These are phyloP conservation scores for Periconia macrospinosa DNA, from an alignment of 2,329 filamentous ascomycete genomes.

Conservation along the genomic window DNA sequence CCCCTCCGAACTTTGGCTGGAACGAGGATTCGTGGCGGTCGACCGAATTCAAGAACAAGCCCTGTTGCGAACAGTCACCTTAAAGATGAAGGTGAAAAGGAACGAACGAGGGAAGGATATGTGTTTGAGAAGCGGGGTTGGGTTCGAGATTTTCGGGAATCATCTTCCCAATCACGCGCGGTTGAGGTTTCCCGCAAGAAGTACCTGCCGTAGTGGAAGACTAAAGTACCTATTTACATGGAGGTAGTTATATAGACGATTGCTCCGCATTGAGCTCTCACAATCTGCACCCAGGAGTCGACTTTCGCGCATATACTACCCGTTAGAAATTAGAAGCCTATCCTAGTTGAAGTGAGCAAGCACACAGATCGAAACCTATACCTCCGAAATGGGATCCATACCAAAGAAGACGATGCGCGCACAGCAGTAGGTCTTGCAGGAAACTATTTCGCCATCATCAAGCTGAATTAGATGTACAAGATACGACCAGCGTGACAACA, in stretches of 20 bases:
- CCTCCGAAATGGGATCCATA: conserved; percentile 22
- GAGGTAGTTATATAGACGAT: too few relatives aligned
- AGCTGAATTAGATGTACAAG: conserved; percentile 2
- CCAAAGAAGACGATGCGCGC: conserved; percentile 27
- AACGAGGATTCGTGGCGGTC: too few relatives aligned
- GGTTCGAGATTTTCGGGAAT: conserved; percentile 9
- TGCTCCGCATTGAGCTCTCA: too few relatives aligned
- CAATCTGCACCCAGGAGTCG: too few relatives aligned
- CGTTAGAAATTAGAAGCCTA: too few relatives aligned
- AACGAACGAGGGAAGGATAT: not conserved
- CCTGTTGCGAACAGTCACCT: not conserved
- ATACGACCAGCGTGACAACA: conserved; percentile 38
- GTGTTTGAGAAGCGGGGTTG: not conserved
- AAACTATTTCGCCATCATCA: not conserved
- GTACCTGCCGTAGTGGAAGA: not conserved
- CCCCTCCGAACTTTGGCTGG: too few relatives aligned
- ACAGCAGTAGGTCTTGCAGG: conserved; percentile 21
- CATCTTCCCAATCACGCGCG: conserved; percentile 14
- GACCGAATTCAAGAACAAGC: too few relatives aligned
- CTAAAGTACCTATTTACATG: too few relatives aligned
- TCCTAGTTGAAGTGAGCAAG: too few relatives aligned
- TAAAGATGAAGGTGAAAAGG: not conserved
- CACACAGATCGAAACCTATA: too few relatives aligned
- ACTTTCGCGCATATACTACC: too few relatives aligned
- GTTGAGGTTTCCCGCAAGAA: conserved; percentile 11